Evolutionary conservation across 257 asterid genomes (phyloP).

Genomic region (Nicotiana sylvestris): DNA sequence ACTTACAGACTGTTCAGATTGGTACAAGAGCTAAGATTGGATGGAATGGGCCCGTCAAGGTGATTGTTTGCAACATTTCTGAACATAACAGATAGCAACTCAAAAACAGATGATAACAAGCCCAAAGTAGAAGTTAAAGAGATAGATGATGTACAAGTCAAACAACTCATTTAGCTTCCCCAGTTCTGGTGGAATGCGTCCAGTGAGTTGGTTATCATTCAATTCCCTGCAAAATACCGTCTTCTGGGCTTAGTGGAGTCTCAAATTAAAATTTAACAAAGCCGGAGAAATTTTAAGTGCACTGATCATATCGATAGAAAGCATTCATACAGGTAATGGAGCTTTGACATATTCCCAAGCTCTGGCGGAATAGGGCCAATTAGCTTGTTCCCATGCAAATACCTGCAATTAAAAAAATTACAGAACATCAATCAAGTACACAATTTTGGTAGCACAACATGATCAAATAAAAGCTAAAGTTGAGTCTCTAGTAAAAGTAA

Average conservation of each 20-base stretch:
- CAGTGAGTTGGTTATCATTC: constrained; percentile 77
- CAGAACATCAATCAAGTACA: neutral
- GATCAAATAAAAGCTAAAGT: neutral
- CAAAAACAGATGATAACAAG: neutral
- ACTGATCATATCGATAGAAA: neutral
- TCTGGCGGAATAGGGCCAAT: constrained; percentile 87
- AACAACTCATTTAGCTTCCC: constrained; percentile 89
- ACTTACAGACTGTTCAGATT: constrained; percentile 97
- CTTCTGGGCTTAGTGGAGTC: neutral
- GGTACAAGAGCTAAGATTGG: constrained; percentile 88
- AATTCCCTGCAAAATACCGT: constrained; percentile 49
- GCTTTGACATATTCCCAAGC: constrained; percentile 96
- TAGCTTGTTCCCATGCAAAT: constrained; percentile 85
- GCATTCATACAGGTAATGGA: constrained; percentile 68
- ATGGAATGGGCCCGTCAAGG: constrained; percentile 79
- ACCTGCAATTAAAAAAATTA: constrained; percentile 32
- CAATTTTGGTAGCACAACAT: neutral
- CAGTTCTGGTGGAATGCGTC: constrained; percentile 78
- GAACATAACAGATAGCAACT: constrained; percentile 19
- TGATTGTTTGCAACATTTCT: constrained; percentile 88
- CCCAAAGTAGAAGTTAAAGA: neutral
- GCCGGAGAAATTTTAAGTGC: neutral
- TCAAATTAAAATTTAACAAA: neutral
- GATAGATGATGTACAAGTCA: constrained; percentile 56
- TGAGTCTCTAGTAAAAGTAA: neutral